These are phyloP conservation scores for Citrus inodora DNA, from an alignment of 345 rosid species.

Conservation along the genomic window DNA sequence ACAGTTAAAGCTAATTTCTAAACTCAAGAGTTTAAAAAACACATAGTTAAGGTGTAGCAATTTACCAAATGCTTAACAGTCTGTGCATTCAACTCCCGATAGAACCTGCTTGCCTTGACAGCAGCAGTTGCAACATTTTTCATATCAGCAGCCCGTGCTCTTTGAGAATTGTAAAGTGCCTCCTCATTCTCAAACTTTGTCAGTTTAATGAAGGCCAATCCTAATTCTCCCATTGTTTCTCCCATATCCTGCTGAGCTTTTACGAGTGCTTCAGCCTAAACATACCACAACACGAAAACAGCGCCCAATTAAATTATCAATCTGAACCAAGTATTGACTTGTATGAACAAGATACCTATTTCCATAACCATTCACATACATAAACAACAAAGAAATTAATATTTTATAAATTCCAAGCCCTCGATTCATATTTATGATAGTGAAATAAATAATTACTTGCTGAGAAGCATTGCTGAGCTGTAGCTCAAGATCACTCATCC, in stretches of 20 bases:
- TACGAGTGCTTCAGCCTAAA: conserved; percentile 87
- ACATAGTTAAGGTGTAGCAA: conserved; percentile 5
- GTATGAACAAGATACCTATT: background rate
- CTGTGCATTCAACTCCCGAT: conserved; percentile 80
- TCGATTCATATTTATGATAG: background rate
- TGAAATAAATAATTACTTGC: conserved; percentile 45
- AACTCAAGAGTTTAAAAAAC: background rate
- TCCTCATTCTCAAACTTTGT: conserved; percentile 94
- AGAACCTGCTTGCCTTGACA: conserved; percentile 95
- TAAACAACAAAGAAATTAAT: background rate
- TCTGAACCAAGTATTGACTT: background rate
- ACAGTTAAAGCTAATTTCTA: background rate
- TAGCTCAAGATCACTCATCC: conserved; percentile 79
- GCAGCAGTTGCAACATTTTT: conserved; percentile 91
- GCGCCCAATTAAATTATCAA: background rate
- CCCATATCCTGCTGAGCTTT: conserved; percentile 98
- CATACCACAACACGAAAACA: conserved; percentile 3
- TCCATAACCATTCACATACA: background rate
- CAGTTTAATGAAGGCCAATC: conserved; percentile 82
- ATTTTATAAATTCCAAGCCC: background rate
- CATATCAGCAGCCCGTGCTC: conserved; percentile 78
- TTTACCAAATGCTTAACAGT: conserved; percentile 93
- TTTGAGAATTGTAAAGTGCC: conserved; percentile 69
- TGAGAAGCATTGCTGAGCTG: conserved; percentile 91
- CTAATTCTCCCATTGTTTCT: conserved; percentile 91